Conservation (phyloP, 2,329 filamentous ascomycete genomes). For the Tolypocladium paradoxum region DNA sequence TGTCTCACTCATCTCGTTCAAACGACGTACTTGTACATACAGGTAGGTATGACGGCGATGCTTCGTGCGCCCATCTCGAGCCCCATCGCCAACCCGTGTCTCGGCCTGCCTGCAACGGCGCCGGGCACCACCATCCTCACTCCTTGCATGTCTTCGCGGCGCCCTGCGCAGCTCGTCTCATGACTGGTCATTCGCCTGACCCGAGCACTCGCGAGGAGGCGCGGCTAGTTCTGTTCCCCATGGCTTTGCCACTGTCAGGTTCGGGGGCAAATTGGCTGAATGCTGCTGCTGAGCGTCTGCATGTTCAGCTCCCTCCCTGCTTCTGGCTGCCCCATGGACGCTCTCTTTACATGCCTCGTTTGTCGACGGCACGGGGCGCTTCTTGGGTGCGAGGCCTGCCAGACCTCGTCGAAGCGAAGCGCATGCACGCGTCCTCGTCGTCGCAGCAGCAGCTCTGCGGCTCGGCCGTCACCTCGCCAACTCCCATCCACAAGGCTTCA, state of each 20-base stretch:
- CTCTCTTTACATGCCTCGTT: neutral
- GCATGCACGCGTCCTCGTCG: neutral
- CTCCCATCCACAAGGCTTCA: neutral
- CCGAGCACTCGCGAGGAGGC: neutral
- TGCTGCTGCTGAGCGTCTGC: neutral
- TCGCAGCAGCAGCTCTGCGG: neutral
- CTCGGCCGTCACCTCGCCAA: neutral
- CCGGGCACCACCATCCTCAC: neutral
- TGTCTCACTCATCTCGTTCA: conserved; percentile 1
- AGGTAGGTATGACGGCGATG: neutral
- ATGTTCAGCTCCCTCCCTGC: neutral
- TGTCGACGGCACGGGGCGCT: neutral
- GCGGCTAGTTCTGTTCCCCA: neutral
- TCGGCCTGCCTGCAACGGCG: neutral
- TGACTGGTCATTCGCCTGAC: neutral
- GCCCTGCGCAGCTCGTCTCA: neutral
- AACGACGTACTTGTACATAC: no score
- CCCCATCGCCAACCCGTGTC: conserved; percentile 1
- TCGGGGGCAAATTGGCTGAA: no score
- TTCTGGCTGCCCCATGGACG: neutral
- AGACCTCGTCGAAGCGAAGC: neutral
- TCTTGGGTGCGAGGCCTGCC: neutral
- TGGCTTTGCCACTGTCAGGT: neutral
- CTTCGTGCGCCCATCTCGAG: neutral
- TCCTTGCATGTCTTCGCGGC: neutral